Percentiles rank a stretch among this genome's conserved stretches.
phyloP scores from a whole-genome alignment of 2,329 filamentous ascomycete genomes.

The Uncinocarpus reesii region DNA sequence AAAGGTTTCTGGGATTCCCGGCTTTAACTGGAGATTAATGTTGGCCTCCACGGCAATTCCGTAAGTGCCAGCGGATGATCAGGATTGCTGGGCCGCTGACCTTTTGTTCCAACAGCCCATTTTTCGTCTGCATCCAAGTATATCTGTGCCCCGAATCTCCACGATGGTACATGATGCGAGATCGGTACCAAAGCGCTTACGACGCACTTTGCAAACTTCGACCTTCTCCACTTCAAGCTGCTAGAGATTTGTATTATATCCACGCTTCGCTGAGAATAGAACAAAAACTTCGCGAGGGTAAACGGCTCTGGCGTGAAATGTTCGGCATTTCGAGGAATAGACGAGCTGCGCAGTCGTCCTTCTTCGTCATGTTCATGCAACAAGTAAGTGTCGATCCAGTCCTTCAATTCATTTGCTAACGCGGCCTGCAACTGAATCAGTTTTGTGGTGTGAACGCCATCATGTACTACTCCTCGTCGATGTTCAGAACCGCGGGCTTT shows the following conservation, averaged over 20 bases:
- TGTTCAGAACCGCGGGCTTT: conserved; percentile 38
- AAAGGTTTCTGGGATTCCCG: conserved; percentile 44
- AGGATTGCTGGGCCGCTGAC: conserved; percentile 25
- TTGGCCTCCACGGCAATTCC: conserved; percentile 38
- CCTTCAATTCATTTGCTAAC: neutral
- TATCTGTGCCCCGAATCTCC: conserved; percentile 56
- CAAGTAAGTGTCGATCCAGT: conserved; percentile 49
- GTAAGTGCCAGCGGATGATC: conserved; percentile 37
- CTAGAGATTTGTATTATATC: conserved; percentile 53
- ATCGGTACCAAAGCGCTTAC: conserved; percentile 51
- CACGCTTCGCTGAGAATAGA: conserved; percentile 43
- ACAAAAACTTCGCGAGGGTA: conserved; percentile 32
- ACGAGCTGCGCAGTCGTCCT: conserved; percentile 61
- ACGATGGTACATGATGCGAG: conserved; percentile 58
- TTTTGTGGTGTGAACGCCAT: conserved; percentile 42
- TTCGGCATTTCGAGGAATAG: conserved; percentile 40
- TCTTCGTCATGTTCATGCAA: conserved; percentile 68
- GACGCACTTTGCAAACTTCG: conserved; percentile 46
- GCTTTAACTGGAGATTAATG: conserved; percentile 35
- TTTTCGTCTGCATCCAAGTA: conserved; percentile 46
- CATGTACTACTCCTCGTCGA: conserved; percentile 56
- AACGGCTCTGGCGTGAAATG: conserved; percentile 47
- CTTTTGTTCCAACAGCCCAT: conserved; percentile 47
- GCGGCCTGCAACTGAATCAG: conserved; percentile 16
- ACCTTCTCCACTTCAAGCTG: conserved; percentile 50